Evolutionary conservation across 805 yeast species (phyloP).

Genomic region (Metschnikowia bowlesiae): DNA sequence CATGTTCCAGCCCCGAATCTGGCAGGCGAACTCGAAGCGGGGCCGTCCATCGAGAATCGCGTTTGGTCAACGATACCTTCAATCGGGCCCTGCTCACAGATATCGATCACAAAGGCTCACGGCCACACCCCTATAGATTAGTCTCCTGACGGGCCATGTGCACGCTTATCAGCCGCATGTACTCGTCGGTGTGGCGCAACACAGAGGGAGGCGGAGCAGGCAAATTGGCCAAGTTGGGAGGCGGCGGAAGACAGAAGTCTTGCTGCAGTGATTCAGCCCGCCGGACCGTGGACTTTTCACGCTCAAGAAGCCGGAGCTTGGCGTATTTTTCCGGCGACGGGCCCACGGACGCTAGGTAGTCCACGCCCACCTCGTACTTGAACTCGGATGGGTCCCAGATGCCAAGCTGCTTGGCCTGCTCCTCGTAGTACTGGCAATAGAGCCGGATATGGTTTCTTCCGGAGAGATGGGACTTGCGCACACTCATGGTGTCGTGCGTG

Average conservation of each 20-base stretch:
- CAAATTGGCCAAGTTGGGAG: constrained; percentile 13
- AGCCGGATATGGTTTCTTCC: constrained; percentile 73
- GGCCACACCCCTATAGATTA: constrained; percentile 3
- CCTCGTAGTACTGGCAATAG: constrained; percentile 72
- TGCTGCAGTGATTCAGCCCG: constrained; percentile 9
- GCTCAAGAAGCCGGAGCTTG: constrained; percentile 8
- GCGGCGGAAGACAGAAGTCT: constrained; percentile 18
- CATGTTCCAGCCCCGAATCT: too few species aligned
- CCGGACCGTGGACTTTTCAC: constrained; percentile 13
- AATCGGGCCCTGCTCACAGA: too few species aligned
- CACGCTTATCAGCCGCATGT: constrained; percentile 9
- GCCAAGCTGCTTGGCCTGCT: constrained; percentile 28
- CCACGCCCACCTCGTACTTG: constrained; percentile 34
- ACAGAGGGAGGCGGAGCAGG: constrained; percentile 19
- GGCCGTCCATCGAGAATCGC: too few species aligned
- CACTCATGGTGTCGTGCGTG: constrained; percentile 87
- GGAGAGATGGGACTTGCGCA: constrained; percentile 69
- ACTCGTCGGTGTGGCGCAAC: constrained; percentile 12
- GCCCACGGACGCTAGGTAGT: constrained; percentile 30
- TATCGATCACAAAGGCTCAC: too few species aligned
- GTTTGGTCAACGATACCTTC: too few species aligned
- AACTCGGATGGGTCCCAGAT: constrained; percentile 28
- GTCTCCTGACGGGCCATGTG: constrained; percentile 14
- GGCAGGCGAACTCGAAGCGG: too few species aligned
- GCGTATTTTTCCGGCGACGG: constrained; percentile 22